A percentile compares a stretch with the other conserved stretches of the same genome.
phyloP scores from a whole-genome alignment of 148 eudicot species.

The Bassia scoparia region DNA sequence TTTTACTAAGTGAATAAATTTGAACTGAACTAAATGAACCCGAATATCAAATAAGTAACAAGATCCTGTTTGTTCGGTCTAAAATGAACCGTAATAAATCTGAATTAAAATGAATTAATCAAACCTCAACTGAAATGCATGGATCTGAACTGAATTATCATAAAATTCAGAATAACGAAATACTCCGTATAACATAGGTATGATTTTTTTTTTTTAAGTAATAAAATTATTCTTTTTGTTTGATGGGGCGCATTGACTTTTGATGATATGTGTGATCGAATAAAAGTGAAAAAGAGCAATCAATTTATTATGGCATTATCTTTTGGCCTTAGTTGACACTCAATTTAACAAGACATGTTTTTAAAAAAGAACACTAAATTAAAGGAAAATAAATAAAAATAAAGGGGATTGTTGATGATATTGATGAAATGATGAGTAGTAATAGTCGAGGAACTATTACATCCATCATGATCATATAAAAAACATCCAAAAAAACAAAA shows the following conservation, averaged over 20 bases:
- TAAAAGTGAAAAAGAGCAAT: conserved; percentile 26
- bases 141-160: no score
- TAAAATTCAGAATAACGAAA: no score
- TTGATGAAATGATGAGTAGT: neutral
- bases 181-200: neutral
- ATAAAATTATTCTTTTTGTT: neutral
- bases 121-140: no score
- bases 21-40: no score
- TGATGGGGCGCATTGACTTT: conserved; percentile 36
- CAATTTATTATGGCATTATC: conserved; percentile 29
- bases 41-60: no score
- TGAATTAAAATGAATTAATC: no score
- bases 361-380: neutral
- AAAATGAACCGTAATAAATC: no score
- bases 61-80: no score
- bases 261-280: conserved; percentile 7
- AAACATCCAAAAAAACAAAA: conserved; percentile 7
- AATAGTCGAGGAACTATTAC: conserved; percentile 17
- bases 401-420: neutral
- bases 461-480: neutral
- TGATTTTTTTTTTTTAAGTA: neutral
- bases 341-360: conserved; percentile 21
- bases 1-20: no score
- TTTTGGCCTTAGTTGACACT: conserved; percentile 36
- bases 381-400: neutral